A percentile compares a stretch with the other conserved stretches of the same genome.
These are phyloP conservation scores for Pythium angustatum DNA, from an alignment of 352 stramenopile genomes.

Conservation along the genomic window DNA sequence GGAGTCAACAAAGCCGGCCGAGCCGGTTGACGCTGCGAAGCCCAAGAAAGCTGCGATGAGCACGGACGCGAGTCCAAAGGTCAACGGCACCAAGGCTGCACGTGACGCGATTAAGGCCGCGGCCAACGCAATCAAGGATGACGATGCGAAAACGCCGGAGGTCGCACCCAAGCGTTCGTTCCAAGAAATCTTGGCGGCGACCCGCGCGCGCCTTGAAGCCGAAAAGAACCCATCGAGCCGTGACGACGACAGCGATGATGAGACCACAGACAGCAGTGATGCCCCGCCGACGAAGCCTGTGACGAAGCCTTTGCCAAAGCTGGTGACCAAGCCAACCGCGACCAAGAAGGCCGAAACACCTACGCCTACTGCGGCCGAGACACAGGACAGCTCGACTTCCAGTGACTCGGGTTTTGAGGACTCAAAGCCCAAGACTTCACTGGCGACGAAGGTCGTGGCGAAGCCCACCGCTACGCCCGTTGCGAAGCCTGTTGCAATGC, in stretches of 20 bases:
- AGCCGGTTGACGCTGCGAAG: constrained; percentile 1
- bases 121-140: constrained; percentile 18
- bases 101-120: constrained; percentile 11
- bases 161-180: constrained; percentile 35
- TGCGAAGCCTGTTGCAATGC: constrained; percentile 15
- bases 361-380: constrained; percentile 17
- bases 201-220: constrained; percentile 36
- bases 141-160: not conserved
- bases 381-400: constrained; percentile 25
- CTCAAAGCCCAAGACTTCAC: constrained; percentile 4
- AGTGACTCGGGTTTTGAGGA: constrained; percentile 50
- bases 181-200: constrained; percentile 43
- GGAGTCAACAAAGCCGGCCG: not conserved
- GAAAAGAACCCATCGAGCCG: constrained; percentile 30
- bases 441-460: constrained; percentile 1
- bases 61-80: constrained; percentile 26
- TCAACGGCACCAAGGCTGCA: constrained; percentile 24
- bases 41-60: constrained; percentile 13
- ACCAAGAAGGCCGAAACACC: constrained; percentile 21
- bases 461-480: not conserved
- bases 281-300: constrained; percentile 7
- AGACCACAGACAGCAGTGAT: constrained; percentile 20
- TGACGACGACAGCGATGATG: constrained; percentile 18
- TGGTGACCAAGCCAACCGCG: not conserved
- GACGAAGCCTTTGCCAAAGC: constrained; percentile 4